Evolutionary conservation across 495 filamentous ascomycete genomes (phyloP), one percentile per base, ranked within the genome.

Genomic region (Penicillium ochrochloron): DNA sequence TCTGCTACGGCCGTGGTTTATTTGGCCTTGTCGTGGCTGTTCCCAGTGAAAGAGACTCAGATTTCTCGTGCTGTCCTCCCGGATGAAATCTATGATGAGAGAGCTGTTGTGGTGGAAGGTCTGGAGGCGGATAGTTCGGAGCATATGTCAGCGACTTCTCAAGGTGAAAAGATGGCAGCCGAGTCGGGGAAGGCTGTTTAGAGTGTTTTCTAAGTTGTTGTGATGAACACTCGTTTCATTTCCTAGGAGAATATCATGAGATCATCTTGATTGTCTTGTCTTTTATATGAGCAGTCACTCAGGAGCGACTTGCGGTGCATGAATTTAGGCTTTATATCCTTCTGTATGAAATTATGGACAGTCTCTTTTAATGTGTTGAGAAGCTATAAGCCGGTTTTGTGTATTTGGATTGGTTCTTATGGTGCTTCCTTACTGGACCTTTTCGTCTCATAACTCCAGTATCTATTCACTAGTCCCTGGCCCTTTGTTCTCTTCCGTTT

Each of bases 21-120:
- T 72, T 50, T 81, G 9, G 70, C 44, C 6, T 60, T 86, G 27
- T 76, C 73, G 15, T 68, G 67, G 57, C 39, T 69, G 6, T 85
- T 78, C 39, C 81, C 79, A 14, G 72, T 69, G 0, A 51, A 23
- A 17, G 78, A 79, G 63, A 76, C 78, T 14, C 60, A 81, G 57
- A 70, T 86, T 14, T 73, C 78, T 42, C 58, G 68, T 54, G 68
- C 74, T 19, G 67, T 83, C 29, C n/a, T 81, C 55, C 78, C 82
- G 65, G 78, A 86, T 74, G 82, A 87, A 75, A 62, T 83, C 21
- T 77, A 85, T 67, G 69, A 70, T 59, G 75, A 75, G 73, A 51
- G 70, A 33, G 62, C 67, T 68, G 63, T 72, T 29, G 70, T 70
- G 31, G 64, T 73, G 44, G 74, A 73, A 11, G 76, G 76, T 4